Percentiles rank a stretch among this genome's conserved stretches.
These are phyloP conservation scores for Periconia sp. DNA, from an alignment of 2,329 filamentous ascomycete genomes.

Conservation along the genomic window DNA sequence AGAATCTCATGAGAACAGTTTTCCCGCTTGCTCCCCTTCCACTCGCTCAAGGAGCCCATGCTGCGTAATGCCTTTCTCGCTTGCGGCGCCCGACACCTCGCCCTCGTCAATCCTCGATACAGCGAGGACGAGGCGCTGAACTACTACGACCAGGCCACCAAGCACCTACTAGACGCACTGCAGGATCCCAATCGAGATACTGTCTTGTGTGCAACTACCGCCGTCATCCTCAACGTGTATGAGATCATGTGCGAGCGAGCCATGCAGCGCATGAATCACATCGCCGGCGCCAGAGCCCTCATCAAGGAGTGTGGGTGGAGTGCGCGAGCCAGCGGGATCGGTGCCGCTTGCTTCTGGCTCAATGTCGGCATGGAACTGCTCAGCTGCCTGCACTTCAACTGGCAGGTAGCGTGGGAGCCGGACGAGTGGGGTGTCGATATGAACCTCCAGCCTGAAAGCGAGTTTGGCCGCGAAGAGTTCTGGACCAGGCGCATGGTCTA, in stretches of 20 bases:
- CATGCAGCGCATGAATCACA: conserved; percentile 84
- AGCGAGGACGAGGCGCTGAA: conserved; percentile 77
- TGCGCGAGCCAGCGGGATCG: conserved; percentile 77
- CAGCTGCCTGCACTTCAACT: conserved; percentile 85
- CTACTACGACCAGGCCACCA: conserved; percentile 87
- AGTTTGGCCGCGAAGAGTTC: conserved; percentile 73
- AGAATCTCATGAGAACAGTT: conserved; percentile 58
- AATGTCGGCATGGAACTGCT: conserved; percentile 92
- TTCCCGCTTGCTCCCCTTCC: conserved; percentile 80
- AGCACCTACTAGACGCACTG: conserved; percentile 74
- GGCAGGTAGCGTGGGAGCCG: conserved; percentile 85
- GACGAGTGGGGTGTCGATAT: conserved; percentile 89
- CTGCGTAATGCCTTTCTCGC: conserved; percentile 87
- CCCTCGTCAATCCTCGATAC: conserved; percentile 71
- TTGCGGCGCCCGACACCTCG: conserved; percentile 83
- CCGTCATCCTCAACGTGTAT: conserved; percentile 88
- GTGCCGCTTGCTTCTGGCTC: conserved; percentile 91
- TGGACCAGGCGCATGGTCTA: conserved; percentile 93
- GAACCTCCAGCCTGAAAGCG: conserved; percentile 66
- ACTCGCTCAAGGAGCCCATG: conserved; percentile 83
- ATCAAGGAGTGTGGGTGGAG: conserved; percentile 93
- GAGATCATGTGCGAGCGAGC: conserved; percentile 88
- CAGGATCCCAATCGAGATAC: conserved; percentile 87
- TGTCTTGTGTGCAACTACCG: conserved; percentile 83
- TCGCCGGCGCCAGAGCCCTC: conserved; percentile 80